Conservation (phyloP, 1,139 yeast genomes). For the Suhomyces anneliseae region DNA sequence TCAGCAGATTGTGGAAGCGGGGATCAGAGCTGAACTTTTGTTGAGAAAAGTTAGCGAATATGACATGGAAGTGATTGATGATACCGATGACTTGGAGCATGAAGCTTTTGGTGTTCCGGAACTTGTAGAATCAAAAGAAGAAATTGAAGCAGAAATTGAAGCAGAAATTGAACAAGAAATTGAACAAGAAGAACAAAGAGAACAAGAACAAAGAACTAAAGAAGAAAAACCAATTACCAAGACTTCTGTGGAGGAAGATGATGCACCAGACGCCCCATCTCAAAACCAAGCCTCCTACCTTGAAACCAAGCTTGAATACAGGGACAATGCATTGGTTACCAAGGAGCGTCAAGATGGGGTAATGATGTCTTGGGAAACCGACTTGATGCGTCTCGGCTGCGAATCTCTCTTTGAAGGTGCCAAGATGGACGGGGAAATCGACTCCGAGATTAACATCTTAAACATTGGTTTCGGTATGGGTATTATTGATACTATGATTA, state of each 20-base stretch:
- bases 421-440: constrained; percentile 27
- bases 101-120: constrained; percentile 12
- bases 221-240: not conserved
- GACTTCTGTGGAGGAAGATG: constrained; percentile 1
- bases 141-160: constrained; percentile 12
- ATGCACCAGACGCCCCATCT: constrained; percentile 52
- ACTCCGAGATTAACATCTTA: constrained; percentile 53
- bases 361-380: constrained; percentile 96
- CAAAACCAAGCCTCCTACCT: constrained; percentile 66
- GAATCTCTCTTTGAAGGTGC: constrained; percentile 56
- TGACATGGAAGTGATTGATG: constrained; percentile 43
- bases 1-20: constrained; percentile 71
- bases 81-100: constrained; percentile 28
- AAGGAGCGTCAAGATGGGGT: constrained; percentile 80
- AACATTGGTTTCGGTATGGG: constrained; percentile 98
- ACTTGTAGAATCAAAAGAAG: constrained; percentile 12
- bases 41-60: constrained; percentile 70
- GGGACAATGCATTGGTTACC: constrained; percentile 71
- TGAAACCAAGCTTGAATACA: constrained; percentile 65
- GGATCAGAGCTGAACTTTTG: constrained; percentile 84
- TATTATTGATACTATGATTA: constrained; percentile 80
- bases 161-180: constrained; percentile 8
- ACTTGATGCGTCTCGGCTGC: constrained; percentile 79
- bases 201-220: not conserved
- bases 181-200: constrained; percentile 1